Conservation (phyloP, 2,329 filamentous ascomycete species). For the Pseudogymnoascus sp. region DNA sequence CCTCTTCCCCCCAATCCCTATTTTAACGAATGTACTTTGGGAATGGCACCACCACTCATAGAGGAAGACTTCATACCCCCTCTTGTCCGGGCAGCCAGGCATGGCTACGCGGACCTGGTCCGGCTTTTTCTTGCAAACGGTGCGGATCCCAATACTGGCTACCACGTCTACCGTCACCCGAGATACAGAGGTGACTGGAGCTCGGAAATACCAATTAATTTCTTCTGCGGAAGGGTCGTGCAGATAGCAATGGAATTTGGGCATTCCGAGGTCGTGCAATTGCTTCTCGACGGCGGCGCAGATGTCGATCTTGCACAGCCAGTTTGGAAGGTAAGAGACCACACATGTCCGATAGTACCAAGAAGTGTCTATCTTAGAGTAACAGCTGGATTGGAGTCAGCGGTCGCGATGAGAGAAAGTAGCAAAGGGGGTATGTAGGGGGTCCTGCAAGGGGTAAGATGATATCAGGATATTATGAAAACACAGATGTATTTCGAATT, state of each 20-base stretch:
- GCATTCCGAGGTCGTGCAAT: background rate
- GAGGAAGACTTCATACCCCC: slow-evolving; percentile 12
- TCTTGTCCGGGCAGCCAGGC: slow-evolving; percentile 12
- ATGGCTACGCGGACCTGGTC: slow-evolving; percentile 13
- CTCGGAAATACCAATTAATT: background rate
- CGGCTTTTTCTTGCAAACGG: slow-evolving; percentile 15
- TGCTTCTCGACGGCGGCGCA: background rate
- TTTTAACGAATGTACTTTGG: background rate
- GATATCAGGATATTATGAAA: background rate
- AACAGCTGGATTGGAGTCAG: background rate
- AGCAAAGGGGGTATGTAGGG: background rate
- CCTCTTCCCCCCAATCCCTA: slow-evolving; percentile 1
- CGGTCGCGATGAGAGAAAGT: background rate
- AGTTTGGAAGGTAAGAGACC: background rate
- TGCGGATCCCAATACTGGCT: slow-evolving; percentile 16
- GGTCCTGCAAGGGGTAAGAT: background rate
- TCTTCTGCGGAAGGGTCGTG: background rate
- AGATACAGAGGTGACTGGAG: background rate
- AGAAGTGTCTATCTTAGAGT: background rate
- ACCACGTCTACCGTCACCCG: slow-evolving; percentile 9
- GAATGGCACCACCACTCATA: background rate
- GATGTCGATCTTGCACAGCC: background rate
- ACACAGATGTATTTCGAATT: background rate
- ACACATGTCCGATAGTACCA: background rate
- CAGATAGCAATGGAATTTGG: background rate